Percentiles rank a stretch among this genome's conserved stretches.
These are phyloP conservation scores for Nitzschia sp. DNA, from an alignment of 108 stramenopile genomes.

Conservation along the genomic window DNA sequence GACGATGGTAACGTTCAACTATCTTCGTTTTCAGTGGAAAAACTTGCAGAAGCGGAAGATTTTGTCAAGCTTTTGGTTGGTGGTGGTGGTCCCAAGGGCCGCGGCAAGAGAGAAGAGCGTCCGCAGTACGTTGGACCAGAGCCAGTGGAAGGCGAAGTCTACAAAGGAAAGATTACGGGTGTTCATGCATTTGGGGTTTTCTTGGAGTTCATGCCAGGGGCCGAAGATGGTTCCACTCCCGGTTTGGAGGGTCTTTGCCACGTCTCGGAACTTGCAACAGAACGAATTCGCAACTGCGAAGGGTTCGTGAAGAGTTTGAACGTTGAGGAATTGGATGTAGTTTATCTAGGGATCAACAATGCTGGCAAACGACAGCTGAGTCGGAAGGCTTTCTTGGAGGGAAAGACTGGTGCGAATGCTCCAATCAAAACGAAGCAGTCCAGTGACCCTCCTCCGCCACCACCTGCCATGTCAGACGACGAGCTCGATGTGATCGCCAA, in stretches of 20 bases:
- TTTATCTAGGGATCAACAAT: constrained; percentile 75
- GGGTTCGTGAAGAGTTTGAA: constrained; percentile 67
- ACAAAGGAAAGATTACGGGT: constrained; percentile 79
- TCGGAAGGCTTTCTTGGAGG: constrained; percentile 68
- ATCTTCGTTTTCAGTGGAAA: constrained; percentile 56
- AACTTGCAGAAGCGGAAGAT: constrained; percentile 71
- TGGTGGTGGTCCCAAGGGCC: constrained; percentile 34
- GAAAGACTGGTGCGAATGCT: constrained; percentile 14
- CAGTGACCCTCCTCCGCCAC: constrained; percentile 25
- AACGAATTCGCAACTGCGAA: constrained; percentile 83
- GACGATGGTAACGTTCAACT: constrained; percentile 71
- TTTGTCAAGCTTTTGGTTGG: constrained; percentile 59
- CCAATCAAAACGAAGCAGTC: not conserved
- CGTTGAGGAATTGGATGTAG: constrained; percentile 75
- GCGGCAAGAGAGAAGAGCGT: constrained; percentile 45
- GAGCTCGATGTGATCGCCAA: constrained; percentile 76
- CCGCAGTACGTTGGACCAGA: constrained; percentile 75
- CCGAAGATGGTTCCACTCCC: constrained; percentile 79
- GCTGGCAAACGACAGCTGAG: constrained; percentile 73
- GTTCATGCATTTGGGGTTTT: constrained; percentile 87
- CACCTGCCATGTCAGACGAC: constrained; percentile 57
- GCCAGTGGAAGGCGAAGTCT: constrained; percentile 70
- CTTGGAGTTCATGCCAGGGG: constrained; percentile 79
- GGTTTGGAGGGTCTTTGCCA: constrained; percentile 84
- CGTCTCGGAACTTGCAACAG: constrained; percentile 78